Evolutionary conservation across 768 basidiomycete genomes (phyloP).

Genomic region (Panellus pusillus): DNA sequence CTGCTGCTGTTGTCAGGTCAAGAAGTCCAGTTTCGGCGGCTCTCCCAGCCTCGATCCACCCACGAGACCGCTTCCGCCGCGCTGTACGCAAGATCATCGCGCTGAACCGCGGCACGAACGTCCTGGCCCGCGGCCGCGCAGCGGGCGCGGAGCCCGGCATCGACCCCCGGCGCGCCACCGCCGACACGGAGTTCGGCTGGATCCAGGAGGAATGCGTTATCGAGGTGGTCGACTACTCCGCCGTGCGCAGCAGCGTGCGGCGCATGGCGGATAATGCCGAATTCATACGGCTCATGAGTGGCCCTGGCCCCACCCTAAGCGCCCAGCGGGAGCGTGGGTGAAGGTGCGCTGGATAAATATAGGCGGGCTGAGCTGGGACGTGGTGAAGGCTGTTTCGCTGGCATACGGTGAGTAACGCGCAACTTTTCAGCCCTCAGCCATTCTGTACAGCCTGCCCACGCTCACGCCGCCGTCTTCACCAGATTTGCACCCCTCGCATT

Average conservation of each 20-base stretch:
- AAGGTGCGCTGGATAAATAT: constrained; percentile 78
- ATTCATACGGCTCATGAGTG: constrained; percentile 54
- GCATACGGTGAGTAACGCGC: constrained; percentile 49
- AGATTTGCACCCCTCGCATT: constrained; percentile 75
- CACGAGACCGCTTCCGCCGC: constrained; percentile 53
- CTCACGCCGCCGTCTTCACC: not conserved
- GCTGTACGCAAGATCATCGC: constrained; percentile 63
- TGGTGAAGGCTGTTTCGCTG: constrained; percentile 64
- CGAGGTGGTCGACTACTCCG: constrained; percentile 66
- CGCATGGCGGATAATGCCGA: constrained; percentile 62
- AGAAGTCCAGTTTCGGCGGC: constrained; percentile 18
- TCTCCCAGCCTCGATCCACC: constrained; percentile 25
- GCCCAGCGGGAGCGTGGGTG: constrained; percentile 57
- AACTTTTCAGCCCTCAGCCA: not conserved
- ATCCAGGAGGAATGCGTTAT: constrained; percentile 61
- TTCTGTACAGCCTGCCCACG: too few relatives aligned
- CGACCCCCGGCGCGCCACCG: constrained; percentile 60
- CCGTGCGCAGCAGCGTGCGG: constrained; percentile 48
- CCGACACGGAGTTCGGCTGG: constrained; percentile 54
- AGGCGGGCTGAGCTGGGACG: constrained; percentile 68
- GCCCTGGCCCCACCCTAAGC: constrained; percentile 39
- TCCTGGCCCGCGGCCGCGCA: constrained; percentile 21
- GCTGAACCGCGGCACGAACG: constrained; percentile 52
- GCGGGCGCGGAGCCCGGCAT: constrained; percentile 74
- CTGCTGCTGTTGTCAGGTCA: constrained; percentile 4